A percentile compares a stretch with the other conserved stretches of the same genome.
Evolutionary conservation across 1,139 yeast species (phyloP).

Genomic region (Debaryomycetaceae sp.): DNA sequence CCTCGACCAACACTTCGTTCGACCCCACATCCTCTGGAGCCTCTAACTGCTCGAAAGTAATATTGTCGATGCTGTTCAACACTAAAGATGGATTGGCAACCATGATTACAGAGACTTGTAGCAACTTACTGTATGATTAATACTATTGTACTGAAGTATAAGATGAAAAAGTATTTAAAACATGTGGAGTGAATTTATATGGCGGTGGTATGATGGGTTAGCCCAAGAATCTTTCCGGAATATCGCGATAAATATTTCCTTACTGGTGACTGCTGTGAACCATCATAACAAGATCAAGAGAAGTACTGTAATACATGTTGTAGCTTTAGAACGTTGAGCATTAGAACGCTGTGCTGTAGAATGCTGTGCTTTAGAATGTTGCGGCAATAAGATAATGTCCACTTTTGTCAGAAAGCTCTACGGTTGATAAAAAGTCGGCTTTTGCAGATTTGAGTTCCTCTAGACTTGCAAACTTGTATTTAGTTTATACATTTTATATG

Average conservation of each 20-base stretch:
- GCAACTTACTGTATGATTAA: not conserved
- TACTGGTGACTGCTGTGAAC: too few relatives aligned
- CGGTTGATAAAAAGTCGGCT: too few relatives aligned
- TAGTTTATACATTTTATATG: slow-evolving; percentile 1
- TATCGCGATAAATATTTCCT: too few relatives aligned
- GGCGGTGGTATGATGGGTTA: not conserved
- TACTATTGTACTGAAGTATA: not conserved
- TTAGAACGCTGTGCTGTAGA: too few relatives aligned
- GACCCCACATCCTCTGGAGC: slow-evolving; percentile 61
- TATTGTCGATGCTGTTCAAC: slow-evolving; percentile 60
- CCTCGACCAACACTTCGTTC: slow-evolving; percentile 69
- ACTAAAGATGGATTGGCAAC: slow-evolving; percentile 64
- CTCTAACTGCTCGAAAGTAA: slow-evolving; percentile 62
- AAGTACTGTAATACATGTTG: too few relatives aligned
- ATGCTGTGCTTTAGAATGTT: too few relatives aligned
- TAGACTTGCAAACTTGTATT: not conserved
- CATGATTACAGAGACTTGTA: slow-evolving; percentile 9
- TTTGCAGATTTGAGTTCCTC: not conserved
- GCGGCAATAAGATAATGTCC: too few relatives aligned
- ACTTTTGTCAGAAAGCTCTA: too few relatives aligned
- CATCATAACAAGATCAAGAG: too few relatives aligned
- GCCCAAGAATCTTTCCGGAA: slow-evolving; percentile 6
- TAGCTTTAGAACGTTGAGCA: too few relatives aligned
- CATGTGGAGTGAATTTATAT: not conserved
- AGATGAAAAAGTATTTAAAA: not conserved